Evolutionary conservation across 345 rosid genomes (phyloP).

Genomic region (Syzygium oleosum): DNA sequence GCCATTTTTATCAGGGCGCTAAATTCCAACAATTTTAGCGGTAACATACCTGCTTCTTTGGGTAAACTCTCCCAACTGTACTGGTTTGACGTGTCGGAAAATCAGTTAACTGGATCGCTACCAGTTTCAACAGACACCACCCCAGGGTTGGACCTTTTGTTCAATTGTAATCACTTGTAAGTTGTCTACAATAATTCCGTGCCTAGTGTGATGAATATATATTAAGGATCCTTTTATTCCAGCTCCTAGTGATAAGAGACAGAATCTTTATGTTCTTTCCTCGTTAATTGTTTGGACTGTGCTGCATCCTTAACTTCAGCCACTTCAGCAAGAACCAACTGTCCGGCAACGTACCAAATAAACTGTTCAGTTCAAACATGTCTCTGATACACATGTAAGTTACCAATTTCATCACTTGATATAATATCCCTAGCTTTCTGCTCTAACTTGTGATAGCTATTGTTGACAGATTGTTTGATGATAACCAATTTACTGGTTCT

Average conservation of each 20-base stretch:
- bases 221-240: background rate
- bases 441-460: background rate
- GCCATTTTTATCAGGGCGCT: slow-evolving; percentile 23
- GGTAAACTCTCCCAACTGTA: slow-evolving; percentile 22
- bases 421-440: background rate
- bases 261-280: background rate
- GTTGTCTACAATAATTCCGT: background rate
- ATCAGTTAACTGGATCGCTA: slow-evolving; percentile 24
- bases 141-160: slow-evolving; percentile 36
- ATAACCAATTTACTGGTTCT: slow-evolving; percentile 57
- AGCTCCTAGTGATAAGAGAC: background rate
- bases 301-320: slow-evolving; percentile 3
- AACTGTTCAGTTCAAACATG: slow-evolving; percentile 29
- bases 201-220: background rate
- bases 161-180: slow-evolving; percentile 32
- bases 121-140: slow-evolving; percentile 26
- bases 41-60: slow-evolving; percentile 30
- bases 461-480: slow-evolving; percentile 55
- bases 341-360: slow-evolving; percentile 21
- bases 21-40: slow-evolving; percentile 31
- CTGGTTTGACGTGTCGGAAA: slow-evolving; percentile 41
- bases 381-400: slow-evolving; percentile 34
- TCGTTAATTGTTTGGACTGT: background rate
- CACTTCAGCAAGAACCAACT: slow-evolving; percentile 33
- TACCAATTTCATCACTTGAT: background rate